Evolutionary conservation across 805 yeast species (phyloP), one percentile per base, ranked within the genome.

Genomic region (Ogataea methanolica): DNA sequence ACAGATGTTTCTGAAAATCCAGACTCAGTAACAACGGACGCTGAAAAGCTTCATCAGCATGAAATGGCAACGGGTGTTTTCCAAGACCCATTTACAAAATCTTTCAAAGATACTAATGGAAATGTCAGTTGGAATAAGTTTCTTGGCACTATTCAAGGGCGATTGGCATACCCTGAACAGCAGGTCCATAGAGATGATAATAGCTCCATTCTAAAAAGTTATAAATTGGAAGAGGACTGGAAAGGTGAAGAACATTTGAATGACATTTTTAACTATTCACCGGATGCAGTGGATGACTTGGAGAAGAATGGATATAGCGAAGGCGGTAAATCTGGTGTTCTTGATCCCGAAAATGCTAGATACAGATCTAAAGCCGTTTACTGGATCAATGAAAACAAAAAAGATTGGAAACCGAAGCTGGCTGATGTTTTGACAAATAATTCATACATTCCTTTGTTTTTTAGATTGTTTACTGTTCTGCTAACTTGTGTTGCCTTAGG

Each of bases 401-500:
- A 77, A 47, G 80, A 79, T 53, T 76, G 88, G 80, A 70, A 76
- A 46, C 88, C 94, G 2, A 72, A 76, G 33, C 56, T 90, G 11
- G 71, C 71, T 46, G 72, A 82, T 40, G 68, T 85, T 26, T 68
- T 91, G 33, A 74, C 87, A 46, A 79, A 80, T 52, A 89, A 87
- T 62, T 91, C 96, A 17, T 83, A 87, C 55, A 74, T 90, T 12
- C 97, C 97, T 1, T 70, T 92, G 43, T 74, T 85, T 22, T 76
- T 92, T 52, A 71, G 99, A 52, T 61, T 82, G 2, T 66, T 78
- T 36, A 80, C 81, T 29, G 71, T 82, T 35, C 55, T 80, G 14
- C 73, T 89, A 39, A 80, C 88, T 12, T 67, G 79, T 0, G 67
- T 82, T 34, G 88, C 97, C 0, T 72, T 92, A 53, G 94, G 82